Percentiles rank a stretch among this genome's conserved stretches.
Evolutionary conservation across 164 flowering plant species (phyloP).

Genomic region (Stephania cephalantha): DNA sequence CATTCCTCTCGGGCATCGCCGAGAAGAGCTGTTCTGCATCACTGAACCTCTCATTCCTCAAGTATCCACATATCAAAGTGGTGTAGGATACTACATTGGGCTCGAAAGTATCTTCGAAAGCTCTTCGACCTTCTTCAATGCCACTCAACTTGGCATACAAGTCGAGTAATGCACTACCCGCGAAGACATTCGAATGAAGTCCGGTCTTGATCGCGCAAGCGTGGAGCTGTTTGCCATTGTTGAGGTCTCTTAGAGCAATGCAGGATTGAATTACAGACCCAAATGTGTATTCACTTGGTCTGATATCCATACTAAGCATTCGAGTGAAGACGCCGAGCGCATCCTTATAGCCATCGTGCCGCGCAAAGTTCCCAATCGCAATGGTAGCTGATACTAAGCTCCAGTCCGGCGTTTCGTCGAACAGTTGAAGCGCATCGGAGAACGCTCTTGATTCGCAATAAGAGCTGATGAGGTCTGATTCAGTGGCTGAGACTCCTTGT

Average conservation of each 20-base stretch:
- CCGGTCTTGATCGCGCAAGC: slow-evolving; percentile 49
- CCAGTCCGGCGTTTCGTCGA: slow-evolving; percentile 47
- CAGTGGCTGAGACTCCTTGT: slow-evolving; percentile 15
- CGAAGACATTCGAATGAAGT: slow-evolving; percentile 49
- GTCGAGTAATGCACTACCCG: slow-evolving; percentile 61
- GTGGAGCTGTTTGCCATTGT: slow-evolving; percentile 52
- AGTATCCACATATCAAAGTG: slow-evolving; percentile 52
- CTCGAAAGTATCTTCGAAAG: slow-evolving; percentile 46
- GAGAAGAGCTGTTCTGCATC: slow-evolving; percentile 46
- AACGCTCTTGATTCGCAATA: slow-evolving; percentile 19
- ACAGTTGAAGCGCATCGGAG: slow-evolving; percentile 33
- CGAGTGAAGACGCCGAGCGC: slow-evolving; percentile 46
- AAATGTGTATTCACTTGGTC: slow-evolving; percentile 69
- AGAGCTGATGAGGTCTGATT: slow-evolving; percentile 7
- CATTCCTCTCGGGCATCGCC: slow-evolving; percentile 65
- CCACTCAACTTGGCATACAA: slow-evolving; percentile 47
- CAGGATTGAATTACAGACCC: slow-evolving; percentile 51
- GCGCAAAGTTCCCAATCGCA: slow-evolving; percentile 39
- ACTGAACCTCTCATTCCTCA: slow-evolving; percentile 43
- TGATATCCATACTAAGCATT: slow-evolving; percentile 36
- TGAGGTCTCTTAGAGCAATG: slow-evolving; percentile 23
- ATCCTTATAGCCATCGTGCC: slow-evolving; percentile 31
- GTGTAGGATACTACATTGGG: slow-evolving; percentile 81
- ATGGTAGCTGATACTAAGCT: slow-evolving; percentile 49
- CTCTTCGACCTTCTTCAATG: slow-evolving; percentile 44